phyloP scores from a whole-genome alignment of 305 asterid genomes.

The Fraxinus dipetala region DNA sequence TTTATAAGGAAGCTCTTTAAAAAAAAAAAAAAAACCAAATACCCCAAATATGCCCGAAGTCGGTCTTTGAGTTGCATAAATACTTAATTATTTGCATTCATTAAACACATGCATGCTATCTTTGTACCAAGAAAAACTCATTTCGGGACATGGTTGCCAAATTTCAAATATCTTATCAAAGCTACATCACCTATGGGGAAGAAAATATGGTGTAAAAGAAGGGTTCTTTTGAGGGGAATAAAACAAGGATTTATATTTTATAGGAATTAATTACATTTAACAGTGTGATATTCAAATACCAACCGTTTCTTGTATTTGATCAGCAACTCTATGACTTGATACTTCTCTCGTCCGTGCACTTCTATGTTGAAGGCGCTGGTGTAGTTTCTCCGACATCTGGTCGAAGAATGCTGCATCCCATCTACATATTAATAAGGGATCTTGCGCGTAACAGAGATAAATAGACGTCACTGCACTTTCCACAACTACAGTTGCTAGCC shows the following conservation, averaged over 20 bases:
- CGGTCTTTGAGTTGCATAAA: neutral
- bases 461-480: conserved; percentile 97
- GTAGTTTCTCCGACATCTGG: conserved; percentile 75
- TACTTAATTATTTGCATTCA: neutral
- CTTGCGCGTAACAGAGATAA: conserved; percentile 85
- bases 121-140: neutral
- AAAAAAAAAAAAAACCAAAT: too few species aligned
- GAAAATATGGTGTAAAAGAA: neutral
- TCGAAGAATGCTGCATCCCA: conserved; percentile 79
- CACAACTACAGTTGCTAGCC: conserved; percentile 87
- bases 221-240: neutral
- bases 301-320: conserved; percentile 47
- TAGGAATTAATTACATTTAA: neutral
- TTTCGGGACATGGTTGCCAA: neutral
- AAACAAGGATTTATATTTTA: neutral
- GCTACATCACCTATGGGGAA: neutral
- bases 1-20: too few species aligned
- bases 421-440: conserved; percentile 68
- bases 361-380: conserved; percentile 87
- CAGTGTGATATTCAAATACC: conserved; percentile 32
- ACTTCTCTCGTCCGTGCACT: conserved; percentile 74
- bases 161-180: neutral
- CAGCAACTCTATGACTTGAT: conserved; percentile 46
- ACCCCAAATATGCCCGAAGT: neutral
- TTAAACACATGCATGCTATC: neutral